Evolutionary conservation across 1,284 basidiomycete species (phyloP), one percentile per base, ranked within the genome.

Genomic region (Sphaerobolus stellatus): DNA sequence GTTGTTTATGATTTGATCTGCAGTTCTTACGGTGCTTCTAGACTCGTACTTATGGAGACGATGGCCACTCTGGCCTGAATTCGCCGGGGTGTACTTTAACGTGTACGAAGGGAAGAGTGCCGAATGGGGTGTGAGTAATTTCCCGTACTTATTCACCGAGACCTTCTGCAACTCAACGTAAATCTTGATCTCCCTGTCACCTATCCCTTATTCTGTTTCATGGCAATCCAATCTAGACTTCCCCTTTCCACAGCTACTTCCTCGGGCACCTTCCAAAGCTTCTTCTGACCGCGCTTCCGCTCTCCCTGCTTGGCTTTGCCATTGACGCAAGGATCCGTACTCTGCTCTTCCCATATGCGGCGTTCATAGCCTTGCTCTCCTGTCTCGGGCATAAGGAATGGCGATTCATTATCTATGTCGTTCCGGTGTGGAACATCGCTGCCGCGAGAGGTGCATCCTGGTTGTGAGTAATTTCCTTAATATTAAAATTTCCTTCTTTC

Each of bases 41-140:
- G 96, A 99, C 68, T 91, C 92, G 1, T 90, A 88, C 70, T 90
- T 97, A 67, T 98, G 95, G 94, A 68, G 75, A 47, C 68, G 71
- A 58, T 77, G 75, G 64, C 75, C 81, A 6, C 66, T 94, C 1
- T 98, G 94, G 94, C 96, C 96, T 0, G 97, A 99, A 66, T 74
- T 93, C 14, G 75, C 83, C 4, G 82, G 85, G 1, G 62, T 95
- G 20, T 82, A 88, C 59, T 99, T 94, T 76, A 99, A 99, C 65
- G 83, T 98, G 24, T 75, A 88, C 16, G 71, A 93, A 66, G 93
- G 94, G 22, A 92, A 96, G 66, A 88, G 90, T 45, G 75, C 85
- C 0, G 85, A 96, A 25, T 99, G 96, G 96, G 96, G 97, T 59
- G 89, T 95, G 68, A 69, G 88, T n/a, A n/a, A n/a, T n/a, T n/a